A percentile compares a stretch with the other conserved stretches of the same genome.
Conservation (phyloP, 352 stramenopile genomes). For the Lagenidium sp. region DNA sequence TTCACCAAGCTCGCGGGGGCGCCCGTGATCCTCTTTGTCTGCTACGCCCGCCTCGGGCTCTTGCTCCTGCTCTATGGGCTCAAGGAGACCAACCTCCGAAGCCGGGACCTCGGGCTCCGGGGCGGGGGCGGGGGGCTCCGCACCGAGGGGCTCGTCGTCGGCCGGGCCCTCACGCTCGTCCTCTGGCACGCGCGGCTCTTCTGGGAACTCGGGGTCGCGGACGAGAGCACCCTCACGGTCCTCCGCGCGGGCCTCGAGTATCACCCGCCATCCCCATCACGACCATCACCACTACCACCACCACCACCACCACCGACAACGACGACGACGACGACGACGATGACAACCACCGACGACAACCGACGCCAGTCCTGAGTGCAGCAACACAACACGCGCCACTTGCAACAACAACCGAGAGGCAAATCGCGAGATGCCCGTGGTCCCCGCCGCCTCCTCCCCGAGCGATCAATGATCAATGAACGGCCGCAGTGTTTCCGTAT, state of each 20-base stretch:
- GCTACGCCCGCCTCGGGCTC: slow-evolving; percentile 13
- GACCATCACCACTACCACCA: too few species aligned
- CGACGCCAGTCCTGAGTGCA: too few species aligned
- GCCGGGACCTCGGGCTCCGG: slow-evolving; percentile 2
- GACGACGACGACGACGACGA: too few species aligned
- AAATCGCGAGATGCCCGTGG: too few species aligned
- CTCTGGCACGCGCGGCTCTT: slow-evolving; percentile 19
- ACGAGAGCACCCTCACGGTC: slow-evolving; percentile 18
- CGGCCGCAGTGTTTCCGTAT: too few species aligned
- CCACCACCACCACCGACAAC: too few species aligned
- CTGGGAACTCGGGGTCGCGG: slow-evolving; percentile 18
- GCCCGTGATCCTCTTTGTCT: slow-evolving; percentile 9
- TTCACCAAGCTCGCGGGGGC: slow-evolving; percentile 15
- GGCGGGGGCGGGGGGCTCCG: slow-evolving; percentile 2
- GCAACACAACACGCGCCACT: too few species aligned
- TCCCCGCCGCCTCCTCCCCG: too few species aligned
- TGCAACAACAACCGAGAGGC: too few species aligned
- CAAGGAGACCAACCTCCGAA: slow-evolving; percentile 6
- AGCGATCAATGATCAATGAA: too few species aligned
- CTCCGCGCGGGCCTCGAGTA: slow-evolving; percentile 19
- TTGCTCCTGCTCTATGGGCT: slow-evolving; percentile 19
- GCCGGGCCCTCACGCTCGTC: slow-evolving; percentile 15
- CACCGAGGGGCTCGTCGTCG: slow-evolving; percentile 9
- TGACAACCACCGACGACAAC: too few species aligned
- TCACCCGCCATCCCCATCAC: too few species aligned